Evolutionary conservation across 2,329 filamentous ascomycete genomes (phyloP).

Genomic region (Hypomyces perniciosus): DNA sequence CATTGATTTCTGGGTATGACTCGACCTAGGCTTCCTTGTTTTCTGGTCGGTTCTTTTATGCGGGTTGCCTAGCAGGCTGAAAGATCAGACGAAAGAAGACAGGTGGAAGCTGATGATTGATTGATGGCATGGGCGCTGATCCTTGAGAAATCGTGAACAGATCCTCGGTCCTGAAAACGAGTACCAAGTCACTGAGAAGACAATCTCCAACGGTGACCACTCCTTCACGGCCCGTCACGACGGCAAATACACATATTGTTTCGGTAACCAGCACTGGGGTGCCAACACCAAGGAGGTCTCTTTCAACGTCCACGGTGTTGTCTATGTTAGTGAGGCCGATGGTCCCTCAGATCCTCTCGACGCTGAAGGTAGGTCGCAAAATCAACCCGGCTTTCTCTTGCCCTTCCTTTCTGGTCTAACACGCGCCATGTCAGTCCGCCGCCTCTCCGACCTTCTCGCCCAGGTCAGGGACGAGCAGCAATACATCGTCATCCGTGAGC

Average conservation of each 20-base stretch:
- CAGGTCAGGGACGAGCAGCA: slow-evolving; percentile 97
- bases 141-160: slow-evolving; percentile 29
- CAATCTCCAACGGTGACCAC: slow-evolving; percentile 85
- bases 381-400: not conserved
- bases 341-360: slow-evolving; percentile 82
- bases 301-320: slow-evolving; percentile 98
- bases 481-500: slow-evolving; percentile 92
- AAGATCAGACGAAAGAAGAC: not conserved
- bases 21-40: too few species aligned
- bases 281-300: slow-evolving; percentile 96
- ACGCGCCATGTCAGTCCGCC: slow-evolving; percentile 55
- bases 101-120: not conserved
- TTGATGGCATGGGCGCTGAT: not conserved
- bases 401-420: slow-evolving; percentile 10
- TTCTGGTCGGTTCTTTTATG: not conserved
- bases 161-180: slow-evolving; percentile 72
- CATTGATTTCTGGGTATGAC: slow-evolving; percentile 91
- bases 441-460: slow-evolving; percentile 75
- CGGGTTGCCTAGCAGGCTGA: slow-evolving; percentile 9
- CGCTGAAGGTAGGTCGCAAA: slow-evolving; percentile 61
- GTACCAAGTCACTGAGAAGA: slow-evolving; percentile 74
- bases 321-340: slow-evolving; percentile 90
- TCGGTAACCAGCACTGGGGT: slow-evolving; percentile 98
- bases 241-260: slow-evolving; percentile 93
- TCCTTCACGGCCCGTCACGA: slow-evolving; percentile 80